Base-by-base conservation (phyloP, 768 basidiomycete genomes). In the Mycena olivaceomarginata region DNA sequence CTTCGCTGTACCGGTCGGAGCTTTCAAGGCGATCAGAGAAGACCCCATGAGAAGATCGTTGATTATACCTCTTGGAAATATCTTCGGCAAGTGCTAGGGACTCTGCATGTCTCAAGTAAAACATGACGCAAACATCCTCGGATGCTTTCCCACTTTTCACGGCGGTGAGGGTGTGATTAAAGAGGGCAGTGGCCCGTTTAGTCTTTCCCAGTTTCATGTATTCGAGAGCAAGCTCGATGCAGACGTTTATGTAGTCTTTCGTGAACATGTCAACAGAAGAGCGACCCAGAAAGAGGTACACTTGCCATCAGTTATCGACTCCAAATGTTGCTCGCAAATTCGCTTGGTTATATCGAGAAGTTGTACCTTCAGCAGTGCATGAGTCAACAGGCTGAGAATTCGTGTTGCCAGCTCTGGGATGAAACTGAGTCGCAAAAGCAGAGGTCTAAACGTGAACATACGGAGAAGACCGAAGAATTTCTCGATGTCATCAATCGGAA, bases 171-270 rank as follows among this genome's bases (percentile, higher is more conserved):
- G 90, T 89, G 45, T 91, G 91, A n/a, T 84, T 89, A 80, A 96
- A 95, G 22, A 98, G 89, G 2, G 85, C 81, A 0, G 86, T 88
- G 0, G 97, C 97, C 48, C 94, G 91, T 67, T 91, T 91, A 2
- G 86, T 84, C 83, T 94, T 96, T 4, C 98, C 97, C 1, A 99
- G 89, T 46, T 90, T 91, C 60, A 93, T 86, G 80, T 97, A 97
- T 82, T 97, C 96, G 71, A 92, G 89, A 0, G 95, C 97, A 8
- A 98, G 90, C 57, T 94, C 92, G 1, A 93, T 86, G 3, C 95
- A 97, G 2, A 91, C 86, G 1, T 84, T 84, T 22, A 95, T 87
- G 82, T 92, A 96, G 15, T 88, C 94, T 96, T 77, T 18, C 80
- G 51, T 68, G 18, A 43, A 37, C 62, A 53, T 67, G 67, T 67